A percentile compares a stretch with the other conserved stretches of the same genome.
Conservation (phyloP, 768 basidiomycete species). For the Termitomyces sp. region DNA sequence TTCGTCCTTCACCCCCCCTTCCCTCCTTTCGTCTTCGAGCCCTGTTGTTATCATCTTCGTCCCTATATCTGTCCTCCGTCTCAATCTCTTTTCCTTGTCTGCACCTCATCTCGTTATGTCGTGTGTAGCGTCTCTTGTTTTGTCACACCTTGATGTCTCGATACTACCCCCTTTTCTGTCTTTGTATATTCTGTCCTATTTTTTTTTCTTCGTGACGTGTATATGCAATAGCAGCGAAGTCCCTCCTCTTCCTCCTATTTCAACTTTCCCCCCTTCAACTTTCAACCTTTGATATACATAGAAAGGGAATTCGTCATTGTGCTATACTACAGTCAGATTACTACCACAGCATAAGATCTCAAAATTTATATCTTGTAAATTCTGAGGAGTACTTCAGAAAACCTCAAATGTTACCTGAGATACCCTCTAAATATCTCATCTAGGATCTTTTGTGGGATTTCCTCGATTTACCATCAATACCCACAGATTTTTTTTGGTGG, state of each 20-base stretch:
- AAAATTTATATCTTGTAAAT: too few relatives aligned
- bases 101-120: slow-evolving; percentile 11
- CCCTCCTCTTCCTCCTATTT: background rate
- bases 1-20: background rate
- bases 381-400: too few relatives aligned
- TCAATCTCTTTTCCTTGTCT: slow-evolving; percentile 5
- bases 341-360: too few relatives aligned
- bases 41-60: slow-evolving; percentile 13
- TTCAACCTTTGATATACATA: background rate
- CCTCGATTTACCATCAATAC: too few relatives aligned
- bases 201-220: background rate
- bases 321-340: background rate
- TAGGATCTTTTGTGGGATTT: too few relatives aligned
- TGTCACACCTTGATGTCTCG: slow-evolving; percentile 12
- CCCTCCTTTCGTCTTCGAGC: slow-evolving; percentile 1
- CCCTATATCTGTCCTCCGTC: slow-evolving; percentile 11
- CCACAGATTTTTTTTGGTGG: too few relatives aligned
- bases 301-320: background rate
- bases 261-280: background rate
- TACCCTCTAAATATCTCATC: too few relatives aligned
- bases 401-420: too few relatives aligned
- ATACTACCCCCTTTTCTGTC: background rate
- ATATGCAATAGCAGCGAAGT: background rate
- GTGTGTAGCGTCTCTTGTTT: slow-evolving; percentile 12
- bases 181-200: background rate